Percentiles rank a stretch among this genome's conserved stretches.
These are phyloP conservation scores for Chlorencoelia australis DNA, from an alignment of 2,329 filamentous ascomycete genomes.

Conservation along the genomic window DNA sequence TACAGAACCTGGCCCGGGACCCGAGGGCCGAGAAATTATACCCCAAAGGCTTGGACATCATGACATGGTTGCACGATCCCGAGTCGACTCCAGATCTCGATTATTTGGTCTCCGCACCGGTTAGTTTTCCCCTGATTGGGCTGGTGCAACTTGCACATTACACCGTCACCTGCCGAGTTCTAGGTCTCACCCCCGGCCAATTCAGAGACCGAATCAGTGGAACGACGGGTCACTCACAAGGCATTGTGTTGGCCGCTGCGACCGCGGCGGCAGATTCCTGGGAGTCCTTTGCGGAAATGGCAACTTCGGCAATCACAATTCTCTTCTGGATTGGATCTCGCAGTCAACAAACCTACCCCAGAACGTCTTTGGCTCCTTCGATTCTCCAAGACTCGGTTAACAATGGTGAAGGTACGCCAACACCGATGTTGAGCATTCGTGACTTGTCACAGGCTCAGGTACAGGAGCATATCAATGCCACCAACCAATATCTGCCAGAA, in stretches of 20 bases:
- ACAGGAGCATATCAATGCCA: constrained; percentile 92
- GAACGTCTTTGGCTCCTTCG: constrained; percentile 83
- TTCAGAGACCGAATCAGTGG: constrained; percentile 77
- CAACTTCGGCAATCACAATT: constrained; percentile 74
- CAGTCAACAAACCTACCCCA: constrained; percentile 94
- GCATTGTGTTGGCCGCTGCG: constrained; percentile 84
- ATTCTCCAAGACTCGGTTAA: constrained; percentile 89
- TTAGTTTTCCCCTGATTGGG: constrained; percentile 93
- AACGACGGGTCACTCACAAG: constrained; percentile 92
- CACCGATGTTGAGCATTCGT: constrained; percentile 95
- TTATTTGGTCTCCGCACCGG: constrained; percentile 87
- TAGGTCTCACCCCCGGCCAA: constrained; percentile 82
- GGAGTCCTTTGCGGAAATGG: constrained; percentile 79
- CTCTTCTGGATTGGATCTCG: constrained; percentile 98
- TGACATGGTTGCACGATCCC: constrained; percentile 82
- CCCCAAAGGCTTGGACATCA: constrained; percentile 89
- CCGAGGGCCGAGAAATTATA: constrained; percentile 89
- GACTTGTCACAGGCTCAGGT: constrained; percentile 82
- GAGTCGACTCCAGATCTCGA: constrained; percentile 89
- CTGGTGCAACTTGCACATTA: constrained; percentile 95
- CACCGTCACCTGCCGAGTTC: constrained; percentile 81
- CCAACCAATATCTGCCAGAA: constrained; percentile 87
- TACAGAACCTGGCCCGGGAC: constrained; percentile 77
- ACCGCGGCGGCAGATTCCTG: constrained; percentile 86
- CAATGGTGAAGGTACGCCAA: constrained; percentile 88